phyloP scores from a whole-genome alignment of 805 yeast species.

The Schwanniomyces yamadae region DNA sequence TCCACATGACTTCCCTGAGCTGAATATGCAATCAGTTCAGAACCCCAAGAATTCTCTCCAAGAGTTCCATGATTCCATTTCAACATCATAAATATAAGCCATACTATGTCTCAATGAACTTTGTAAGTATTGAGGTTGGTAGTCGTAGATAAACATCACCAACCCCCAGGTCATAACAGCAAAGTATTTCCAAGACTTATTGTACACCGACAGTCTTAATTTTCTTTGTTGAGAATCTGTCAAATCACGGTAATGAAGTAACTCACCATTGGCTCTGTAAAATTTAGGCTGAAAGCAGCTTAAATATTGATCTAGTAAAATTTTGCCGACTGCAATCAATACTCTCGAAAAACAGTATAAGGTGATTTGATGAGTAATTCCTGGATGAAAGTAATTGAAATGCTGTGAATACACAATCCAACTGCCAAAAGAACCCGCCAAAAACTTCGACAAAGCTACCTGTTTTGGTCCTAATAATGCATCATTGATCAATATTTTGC shows the following conservation, averaged over 20 bases:
- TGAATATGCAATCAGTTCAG: slow-evolving; percentile 7
- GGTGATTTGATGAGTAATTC: slow-evolving; percentile 70
- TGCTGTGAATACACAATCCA: slow-evolving; percentile 46
- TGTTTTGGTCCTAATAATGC: slow-evolving; percentile 33
- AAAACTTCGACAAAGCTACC: slow-evolving; percentile 26
- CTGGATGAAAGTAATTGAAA: slow-evolving; percentile 43
- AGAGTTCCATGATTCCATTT: slow-evolving; percentile 48
- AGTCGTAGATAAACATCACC: slow-evolving; percentile 68
- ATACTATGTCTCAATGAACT: slow-evolving; percentile 63
- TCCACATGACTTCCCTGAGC: too few species aligned
- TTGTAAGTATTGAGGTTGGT: slow-evolving; percentile 62
- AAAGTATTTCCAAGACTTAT: slow-evolving; percentile 54
- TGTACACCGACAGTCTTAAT: slow-evolving; percentile 27
- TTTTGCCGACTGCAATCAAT: slow-evolving; percentile 58
- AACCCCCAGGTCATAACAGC: slow-evolving; percentile 71
- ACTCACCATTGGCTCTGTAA: slow-evolving; percentile 14
- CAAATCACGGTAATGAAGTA: slow-evolving; percentile 25
- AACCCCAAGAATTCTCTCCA: slow-evolving; percentile 46
- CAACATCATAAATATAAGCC: slow-evolving; percentile 69
- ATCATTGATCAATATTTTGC: slow-evolving; percentile 30
- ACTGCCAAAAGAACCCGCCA: slow-evolving; percentile 41
- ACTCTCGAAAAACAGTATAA: slow-evolving; percentile 72
- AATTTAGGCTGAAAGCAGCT: slow-evolving; percentile 33
- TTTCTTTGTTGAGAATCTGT: slow-evolving; percentile 32
- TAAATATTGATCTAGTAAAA: slow-evolving; percentile 40